These are phyloP conservation scores for Stephanodiscus triporus DNA, from an alignment of 108 stramenopile genomes.

Conservation along the genomic window DNA sequence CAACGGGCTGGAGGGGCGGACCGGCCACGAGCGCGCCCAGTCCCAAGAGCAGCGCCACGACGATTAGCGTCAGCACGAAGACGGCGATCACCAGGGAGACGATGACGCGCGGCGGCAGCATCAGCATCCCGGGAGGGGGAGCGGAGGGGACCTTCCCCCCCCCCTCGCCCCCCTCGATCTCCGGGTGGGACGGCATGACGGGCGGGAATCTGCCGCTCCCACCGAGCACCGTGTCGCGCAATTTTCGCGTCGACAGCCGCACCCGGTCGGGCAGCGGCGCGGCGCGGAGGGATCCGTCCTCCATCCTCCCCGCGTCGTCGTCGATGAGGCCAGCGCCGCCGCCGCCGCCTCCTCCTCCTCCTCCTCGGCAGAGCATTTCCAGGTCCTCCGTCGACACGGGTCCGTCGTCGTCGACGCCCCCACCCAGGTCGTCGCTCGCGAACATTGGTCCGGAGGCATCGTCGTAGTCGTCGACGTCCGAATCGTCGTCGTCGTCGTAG, in stretches of 20 bases:
- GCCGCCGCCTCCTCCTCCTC: too few relatives aligned
- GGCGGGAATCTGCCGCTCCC: slow-evolving; percentile 6
- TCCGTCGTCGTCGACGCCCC: background rate
- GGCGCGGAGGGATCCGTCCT: background rate
- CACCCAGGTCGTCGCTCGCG: slow-evolving; percentile 3
- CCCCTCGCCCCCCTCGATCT: slow-evolving; percentile 2
- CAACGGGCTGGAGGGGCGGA: slow-evolving; percentile 78
- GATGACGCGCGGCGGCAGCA: background rate
- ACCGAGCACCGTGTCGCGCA: slow-evolving; percentile 10
- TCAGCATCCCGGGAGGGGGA: background rate
- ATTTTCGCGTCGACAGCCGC: slow-evolving; percentile 26
- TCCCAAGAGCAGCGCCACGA: slow-evolving; percentile 17
- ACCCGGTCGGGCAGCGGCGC: slow-evolving; percentile 19
- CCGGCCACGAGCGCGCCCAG: slow-evolving; percentile 46
- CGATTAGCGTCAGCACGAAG: slow-evolving; percentile 23
- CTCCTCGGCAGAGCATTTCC: background rate
- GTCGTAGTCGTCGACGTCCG: background rate
- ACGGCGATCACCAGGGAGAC: background rate
- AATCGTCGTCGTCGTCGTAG: background rate
- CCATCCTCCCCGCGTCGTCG: background rate
- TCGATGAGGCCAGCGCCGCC: background rate
- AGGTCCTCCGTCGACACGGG: slow-evolving; percentile 2
- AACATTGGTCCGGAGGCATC: background rate
- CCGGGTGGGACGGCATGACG: slow-evolving; percentile 11
- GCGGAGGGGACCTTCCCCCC: background rate